phyloP scores from a whole-genome alignment of 345 rosid species.

The Salix dunnii region DNA sequence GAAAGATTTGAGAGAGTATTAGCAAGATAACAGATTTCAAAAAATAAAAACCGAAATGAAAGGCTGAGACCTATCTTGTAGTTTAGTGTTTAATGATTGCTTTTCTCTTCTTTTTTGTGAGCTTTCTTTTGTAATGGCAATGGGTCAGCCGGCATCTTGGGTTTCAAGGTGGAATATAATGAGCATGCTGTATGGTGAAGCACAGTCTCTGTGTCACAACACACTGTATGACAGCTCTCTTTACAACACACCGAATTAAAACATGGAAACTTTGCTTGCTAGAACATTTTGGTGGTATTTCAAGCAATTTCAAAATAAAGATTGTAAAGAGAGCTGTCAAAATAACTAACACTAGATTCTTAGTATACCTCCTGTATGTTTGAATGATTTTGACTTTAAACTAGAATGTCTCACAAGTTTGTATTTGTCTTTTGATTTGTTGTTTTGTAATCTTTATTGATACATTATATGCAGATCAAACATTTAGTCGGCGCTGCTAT shows the following conservation, averaged over 20 bases:
- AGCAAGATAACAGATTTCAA: neutral
- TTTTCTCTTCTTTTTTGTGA: neutral
- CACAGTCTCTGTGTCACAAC: neutral
- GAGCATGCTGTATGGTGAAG: neutral
- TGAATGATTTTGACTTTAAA: neutral
- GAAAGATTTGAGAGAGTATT: neutral
- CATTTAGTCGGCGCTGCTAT: slow-evolving; percentile 20
- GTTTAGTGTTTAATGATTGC: neutral
- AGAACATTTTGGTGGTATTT: neutral
- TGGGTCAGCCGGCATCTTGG: neutral
- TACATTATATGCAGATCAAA: neutral
- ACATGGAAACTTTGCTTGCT: neutral
- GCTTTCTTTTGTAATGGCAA: neutral
- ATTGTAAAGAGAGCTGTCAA: neutral
- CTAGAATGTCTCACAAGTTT: neutral
- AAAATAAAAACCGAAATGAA: neutral
- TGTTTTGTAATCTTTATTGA: neutral
- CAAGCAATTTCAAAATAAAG: neutral
- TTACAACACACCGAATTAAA: neutral
- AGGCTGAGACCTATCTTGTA: neutral
- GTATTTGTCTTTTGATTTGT: neutral
- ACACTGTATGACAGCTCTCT: neutral
- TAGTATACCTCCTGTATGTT: neutral
- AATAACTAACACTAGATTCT: neutral
- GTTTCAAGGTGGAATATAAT: neutral